phyloP scores from a whole-genome alignment of 2,329 filamentous ascomycete genomes.

The Chaetomium sp. region DNA sequence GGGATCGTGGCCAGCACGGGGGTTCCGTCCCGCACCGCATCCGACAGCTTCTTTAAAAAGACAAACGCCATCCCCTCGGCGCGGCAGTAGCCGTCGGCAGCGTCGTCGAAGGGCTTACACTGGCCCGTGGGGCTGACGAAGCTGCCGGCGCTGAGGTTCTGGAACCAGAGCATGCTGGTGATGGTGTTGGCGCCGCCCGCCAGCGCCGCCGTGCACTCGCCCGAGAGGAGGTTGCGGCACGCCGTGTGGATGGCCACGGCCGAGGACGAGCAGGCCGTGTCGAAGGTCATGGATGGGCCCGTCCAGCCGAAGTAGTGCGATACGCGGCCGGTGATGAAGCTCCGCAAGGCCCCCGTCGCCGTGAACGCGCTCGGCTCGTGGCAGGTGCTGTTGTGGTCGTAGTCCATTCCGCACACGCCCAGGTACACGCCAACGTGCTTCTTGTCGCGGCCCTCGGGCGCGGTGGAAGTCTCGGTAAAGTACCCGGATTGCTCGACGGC shows the following conservation, averaged over 20 bases:
- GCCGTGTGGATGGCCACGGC: constrained; percentile 42
- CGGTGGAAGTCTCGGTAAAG: no score
- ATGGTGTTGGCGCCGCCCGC: constrained; percentile 48
- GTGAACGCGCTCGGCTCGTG: constrained; percentile 40
- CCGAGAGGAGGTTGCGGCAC: constrained; percentile 36
- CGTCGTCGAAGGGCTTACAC: constrained; percentile 28
- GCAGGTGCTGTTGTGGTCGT: constrained; percentile 46
- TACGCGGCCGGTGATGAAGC: constrained; percentile 41
- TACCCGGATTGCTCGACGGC: constrained; percentile 35
- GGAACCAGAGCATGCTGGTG: constrained; percentile 31
- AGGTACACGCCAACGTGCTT: constrained; percentile 44
- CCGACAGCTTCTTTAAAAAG: constrained; percentile 52
- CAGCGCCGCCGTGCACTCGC: constrained; percentile 41
- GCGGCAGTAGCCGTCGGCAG: constrained; percentile 53
- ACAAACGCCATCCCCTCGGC: constrained; percentile 55
- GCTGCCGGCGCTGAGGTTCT: constrained; percentile 36
- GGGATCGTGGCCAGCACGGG: constrained; percentile 45
- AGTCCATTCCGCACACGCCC: constrained; percentile 43
- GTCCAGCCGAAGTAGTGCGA: constrained; percentile 43
- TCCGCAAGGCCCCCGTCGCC: constrained; percentile 39
- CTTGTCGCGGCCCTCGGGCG: no score
- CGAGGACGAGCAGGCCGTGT: constrained; percentile 45
- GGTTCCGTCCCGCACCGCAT: constrained; percentile 49
- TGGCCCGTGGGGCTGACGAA: constrained; percentile 25
- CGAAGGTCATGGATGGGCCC: constrained; percentile 41